Conservation (phyloP, 371 early-diverging fungal genomes). For the Rhizomucor pusillus region DNA sequence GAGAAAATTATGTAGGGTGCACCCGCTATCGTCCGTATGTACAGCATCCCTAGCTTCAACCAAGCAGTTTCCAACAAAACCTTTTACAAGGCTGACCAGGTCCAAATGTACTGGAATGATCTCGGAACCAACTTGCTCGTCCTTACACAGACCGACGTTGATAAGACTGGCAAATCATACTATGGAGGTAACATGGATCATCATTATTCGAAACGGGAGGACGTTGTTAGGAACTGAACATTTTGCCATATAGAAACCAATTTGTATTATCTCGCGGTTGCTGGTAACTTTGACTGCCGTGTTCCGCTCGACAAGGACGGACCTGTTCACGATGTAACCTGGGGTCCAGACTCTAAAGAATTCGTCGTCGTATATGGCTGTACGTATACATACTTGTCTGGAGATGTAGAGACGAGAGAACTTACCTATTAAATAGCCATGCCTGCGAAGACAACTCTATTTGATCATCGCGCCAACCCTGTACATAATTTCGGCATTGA, state of each 20-base stretch:
- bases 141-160: constrained; percentile 92
- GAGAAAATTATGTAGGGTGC: constrained; percentile 41
- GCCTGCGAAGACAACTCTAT: constrained; percentile 91
- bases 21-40: constrained; percentile 83
- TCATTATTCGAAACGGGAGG: background rate
- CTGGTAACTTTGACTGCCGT: constrained; percentile 92
- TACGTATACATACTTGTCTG: constrained; percentile 22
- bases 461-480: constrained; percentile 83
- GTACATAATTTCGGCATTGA: constrained; percentile 84
- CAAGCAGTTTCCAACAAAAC: constrained; percentile 83
- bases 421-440: constrained; percentile 44
- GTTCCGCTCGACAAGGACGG: constrained; percentile 90
- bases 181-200: constrained; percentile 65
- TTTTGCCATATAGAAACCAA: constrained; percentile 61
- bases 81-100: constrained; percentile 92
- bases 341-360: constrained; percentile 94
- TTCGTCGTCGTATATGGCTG: constrained; percentile 94
- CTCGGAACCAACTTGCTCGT: constrained; percentile 90
- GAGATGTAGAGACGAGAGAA: background rate
- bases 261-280: constrained; percentile 86
- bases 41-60: constrained; percentile 72
- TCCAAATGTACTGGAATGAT: constrained; percentile 91
- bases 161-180: constrained; percentile 93
- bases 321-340: constrained; percentile 93
- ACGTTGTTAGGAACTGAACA: background rate